These are phyloP conservation scores for Rhizoclosmatium globosum DNA, from an alignment of 192 early-diverging fungal genomes.

Conservation along the genomic window DNA sequence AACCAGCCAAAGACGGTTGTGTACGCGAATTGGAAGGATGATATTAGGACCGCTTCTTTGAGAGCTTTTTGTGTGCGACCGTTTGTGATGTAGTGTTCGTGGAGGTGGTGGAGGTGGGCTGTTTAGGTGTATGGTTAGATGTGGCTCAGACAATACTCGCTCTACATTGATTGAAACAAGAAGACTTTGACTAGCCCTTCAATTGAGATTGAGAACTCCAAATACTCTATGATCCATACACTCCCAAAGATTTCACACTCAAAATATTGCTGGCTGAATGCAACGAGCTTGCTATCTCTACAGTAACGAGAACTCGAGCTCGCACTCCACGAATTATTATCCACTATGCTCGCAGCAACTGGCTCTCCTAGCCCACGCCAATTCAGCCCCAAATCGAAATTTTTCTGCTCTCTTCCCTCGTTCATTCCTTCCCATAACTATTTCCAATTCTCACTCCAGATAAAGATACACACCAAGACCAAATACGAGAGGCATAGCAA, in stretches of 20 bases:
- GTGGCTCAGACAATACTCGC: too few relatives aligned
- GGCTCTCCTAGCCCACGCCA: too few relatives aligned
- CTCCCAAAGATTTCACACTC: too few relatives aligned
- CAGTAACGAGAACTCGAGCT: not conserved
- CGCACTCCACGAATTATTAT: too few relatives aligned
- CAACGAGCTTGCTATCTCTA: not conserved
- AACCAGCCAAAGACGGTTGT: conserved; percentile 86
- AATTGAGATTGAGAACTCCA: too few relatives aligned
- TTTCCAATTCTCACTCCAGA: not conserved
- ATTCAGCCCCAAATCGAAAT: too few relatives aligned
- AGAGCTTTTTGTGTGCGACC: conserved; percentile 51
- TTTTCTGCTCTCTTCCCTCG: too few relatives aligned
- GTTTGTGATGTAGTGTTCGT: conserved; percentile 57
- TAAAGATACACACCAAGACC: conserved; percentile 66
- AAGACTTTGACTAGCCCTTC: not conserved
- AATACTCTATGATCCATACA: too few relatives aligned
- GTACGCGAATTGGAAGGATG: conserved; percentile 73
- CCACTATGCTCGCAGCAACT: too few relatives aligned
- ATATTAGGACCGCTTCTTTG: conserved; percentile 36
- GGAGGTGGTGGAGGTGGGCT: conserved; percentile 79
- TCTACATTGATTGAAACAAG: not conserved
- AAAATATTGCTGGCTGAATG: not conserved
- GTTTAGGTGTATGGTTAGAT: not conserved
- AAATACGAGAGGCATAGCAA: conserved; percentile 73
- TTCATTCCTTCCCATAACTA: too few relatives aligned